Percentiles rank a stretch among this genome's conserved stretches.
These are phyloP conservation scores for Backusella circina DNA, from an alignment of 192 early-diverging fungal genomes.

Conservation along the genomic window DNA sequence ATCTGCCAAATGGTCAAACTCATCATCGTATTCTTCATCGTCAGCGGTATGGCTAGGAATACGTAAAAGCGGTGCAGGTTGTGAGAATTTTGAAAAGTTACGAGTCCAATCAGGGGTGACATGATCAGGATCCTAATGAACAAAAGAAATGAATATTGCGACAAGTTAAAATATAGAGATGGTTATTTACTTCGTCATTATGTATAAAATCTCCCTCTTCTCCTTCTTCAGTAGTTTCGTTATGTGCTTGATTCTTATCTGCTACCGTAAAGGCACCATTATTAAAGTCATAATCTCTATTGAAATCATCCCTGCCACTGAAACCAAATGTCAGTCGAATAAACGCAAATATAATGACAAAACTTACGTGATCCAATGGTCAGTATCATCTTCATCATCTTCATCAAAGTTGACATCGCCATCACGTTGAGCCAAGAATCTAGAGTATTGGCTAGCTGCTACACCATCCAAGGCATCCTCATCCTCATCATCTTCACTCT, in stretches of 20 bases:
- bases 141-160: neutral
- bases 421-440: constrained; percentile 12
- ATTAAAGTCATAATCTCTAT: constrained; percentile 9
- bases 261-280: neutral
- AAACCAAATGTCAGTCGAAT: neutral
- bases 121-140: constrained; percentile 3
- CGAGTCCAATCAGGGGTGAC: constrained; percentile 20
- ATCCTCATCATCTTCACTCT: constrained; percentile 19
- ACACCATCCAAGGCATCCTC: constrained; percentile 16
- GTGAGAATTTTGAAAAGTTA: constrained; percentile 10
- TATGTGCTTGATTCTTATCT: constrained; percentile 5
- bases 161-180: neutral
- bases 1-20: constrained; percentile 25
- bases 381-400: constrained; percentile 24
- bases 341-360: neutral
- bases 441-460: constrained; percentile 12
- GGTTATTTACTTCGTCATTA: constrained; percentile 17
- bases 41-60: constrained; percentile 10
- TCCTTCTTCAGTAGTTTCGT: neutral
- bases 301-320: neutral
- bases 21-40: constrained; percentile 16
- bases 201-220: constrained; percentile 5
- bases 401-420: constrained; percentile 4
- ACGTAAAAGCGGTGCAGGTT: neutral
- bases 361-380: constrained; percentile 27